phyloP scores from a whole-genome alignment of 1,139 yeast species.

The Blastobotrys capitulatus region DNA sequence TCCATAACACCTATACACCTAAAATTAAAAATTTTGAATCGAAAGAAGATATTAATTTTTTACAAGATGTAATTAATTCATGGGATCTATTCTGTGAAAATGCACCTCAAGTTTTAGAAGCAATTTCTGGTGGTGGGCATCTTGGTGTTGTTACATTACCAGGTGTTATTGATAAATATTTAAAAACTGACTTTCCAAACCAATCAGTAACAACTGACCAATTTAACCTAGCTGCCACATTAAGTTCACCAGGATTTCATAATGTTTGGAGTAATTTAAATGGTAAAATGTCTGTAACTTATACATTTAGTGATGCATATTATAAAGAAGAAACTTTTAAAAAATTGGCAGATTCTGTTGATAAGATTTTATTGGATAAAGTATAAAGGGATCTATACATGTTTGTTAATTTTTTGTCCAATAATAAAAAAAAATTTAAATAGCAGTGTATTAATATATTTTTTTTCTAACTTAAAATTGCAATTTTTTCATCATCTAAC shows the following conservation, averaged over 20 bases:
- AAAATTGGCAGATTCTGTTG: not conserved
- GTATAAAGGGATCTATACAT: too few relatives aligned
- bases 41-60: not conserved
- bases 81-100: not conserved
- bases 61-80: not conserved
- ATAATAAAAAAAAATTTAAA: too few relatives aligned
- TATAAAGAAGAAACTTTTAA: not conserved
- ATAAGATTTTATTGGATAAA: too few relatives aligned
- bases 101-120: not conserved
- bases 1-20: not conserved
- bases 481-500: too few relatives aligned
- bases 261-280: not conserved
- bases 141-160: too few relatives aligned
- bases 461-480: too few relatives aligned
- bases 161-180: not conserved
- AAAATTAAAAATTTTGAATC: not conserved
- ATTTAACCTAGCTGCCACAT: not conserved
- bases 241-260: not conserved
- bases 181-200: not conserved
- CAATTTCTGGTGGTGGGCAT: not conserved
- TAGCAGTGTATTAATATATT: too few relatives aligned
- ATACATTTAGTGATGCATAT: not conserved
- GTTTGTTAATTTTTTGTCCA: too few relatives aligned
- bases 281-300: not conserved
- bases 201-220: not conserved